Conservation (phyloP, 805 yeast species). For the Tetrapisispora nanseiensis region DNA sequence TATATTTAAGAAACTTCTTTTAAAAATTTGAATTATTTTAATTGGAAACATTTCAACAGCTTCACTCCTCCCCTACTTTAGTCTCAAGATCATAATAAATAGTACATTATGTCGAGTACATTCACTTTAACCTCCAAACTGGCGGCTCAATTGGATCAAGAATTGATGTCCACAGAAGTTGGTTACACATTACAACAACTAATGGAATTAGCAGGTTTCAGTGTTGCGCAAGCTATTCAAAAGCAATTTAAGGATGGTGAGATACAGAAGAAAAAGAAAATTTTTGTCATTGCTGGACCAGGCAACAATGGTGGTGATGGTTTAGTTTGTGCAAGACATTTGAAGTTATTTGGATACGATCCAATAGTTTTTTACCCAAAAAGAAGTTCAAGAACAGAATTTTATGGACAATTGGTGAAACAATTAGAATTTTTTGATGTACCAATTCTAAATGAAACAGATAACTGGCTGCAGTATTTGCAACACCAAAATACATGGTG, state of each 20-base stretch:
- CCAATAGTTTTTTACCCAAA: constrained; percentile 80
- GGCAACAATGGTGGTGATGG: constrained; percentile 98
- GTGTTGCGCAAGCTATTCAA: constrained; percentile 83
- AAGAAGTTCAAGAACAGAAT: constrained; percentile 40
- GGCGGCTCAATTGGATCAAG: constrained; percentile 75
- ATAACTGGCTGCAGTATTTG: constrained; percentile 21
- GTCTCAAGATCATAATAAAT: too few species aligned
- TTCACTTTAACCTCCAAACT: constrained; percentile 37
- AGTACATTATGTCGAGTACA: constrained; percentile 9
- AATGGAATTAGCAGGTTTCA: constrained; percentile 94
- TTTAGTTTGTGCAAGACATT: constrained; percentile 86
- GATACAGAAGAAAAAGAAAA: constrained; percentile 33
- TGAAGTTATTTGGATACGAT: constrained; percentile 65
- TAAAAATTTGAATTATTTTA: too few species aligned
- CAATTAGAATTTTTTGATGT: constrained; percentile 64
- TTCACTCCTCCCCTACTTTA: too few species aligned
- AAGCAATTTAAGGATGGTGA: constrained; percentile 43
- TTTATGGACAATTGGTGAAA: constrained; percentile 50
- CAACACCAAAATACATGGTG: constrained; percentile 33
- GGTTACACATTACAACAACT: constrained; percentile 29
- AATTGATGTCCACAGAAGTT: constrained; percentile 73
- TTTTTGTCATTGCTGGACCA: constrained; percentile 80
- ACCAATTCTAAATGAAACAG: constrained; percentile 39
- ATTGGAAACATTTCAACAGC: too few species aligned
- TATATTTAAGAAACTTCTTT: too few species aligned